Base-by-base conservation (phyloP, 768 basidiomycete genomes). In the Mycena crocata region DNA sequence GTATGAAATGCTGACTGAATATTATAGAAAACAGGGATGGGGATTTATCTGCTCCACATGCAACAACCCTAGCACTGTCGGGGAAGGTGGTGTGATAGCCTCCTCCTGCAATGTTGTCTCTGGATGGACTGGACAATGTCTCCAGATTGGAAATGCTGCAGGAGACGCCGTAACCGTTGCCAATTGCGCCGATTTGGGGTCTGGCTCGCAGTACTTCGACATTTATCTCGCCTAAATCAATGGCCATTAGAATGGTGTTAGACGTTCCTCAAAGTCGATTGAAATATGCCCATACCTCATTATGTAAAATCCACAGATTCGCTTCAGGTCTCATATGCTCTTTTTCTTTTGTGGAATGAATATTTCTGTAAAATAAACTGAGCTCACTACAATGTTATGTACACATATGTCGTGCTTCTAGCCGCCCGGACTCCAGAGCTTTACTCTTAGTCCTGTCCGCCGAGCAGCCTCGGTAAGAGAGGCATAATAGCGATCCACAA, bases 11-110 rank as follows among this genome's bases (percentile, higher is more conserved):
- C 26, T 40, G 7, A 19, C 31, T 17, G 12, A 17, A 48, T 56
- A 17, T 23, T n/a, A 12, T 14, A 68, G 67, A 30, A 62, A 14
- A 3, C 67, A 68, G 40, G 67, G 57, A 17, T 68, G 61, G 61
- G 62, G 67, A 9, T 63, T 68, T 34, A 46, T 68, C 26, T 68
- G 67, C 57, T 45, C 67, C 1, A 34, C 42, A 12, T 68, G 67
- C 67, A 48, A 42, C 31, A 45, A 58, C 24, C 39, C 52, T 21
- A 40, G 39, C 35, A 58, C 61, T 0, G 60, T 61, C 34, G 55
- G 39, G 10, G 30, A 13, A 10, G 50, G 56, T 5, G 66, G 61
- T 2, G 48, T 57, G 5, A 24, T 64, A 8, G 67, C 49, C 3
- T 52, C 62, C 4, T 21, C 28, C 1, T 68, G 67, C 56, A 54